Evolutionary conservation across 1,139 yeast species (phyloP).

Genomic region (Blastobotrys ciferrii): DNA sequence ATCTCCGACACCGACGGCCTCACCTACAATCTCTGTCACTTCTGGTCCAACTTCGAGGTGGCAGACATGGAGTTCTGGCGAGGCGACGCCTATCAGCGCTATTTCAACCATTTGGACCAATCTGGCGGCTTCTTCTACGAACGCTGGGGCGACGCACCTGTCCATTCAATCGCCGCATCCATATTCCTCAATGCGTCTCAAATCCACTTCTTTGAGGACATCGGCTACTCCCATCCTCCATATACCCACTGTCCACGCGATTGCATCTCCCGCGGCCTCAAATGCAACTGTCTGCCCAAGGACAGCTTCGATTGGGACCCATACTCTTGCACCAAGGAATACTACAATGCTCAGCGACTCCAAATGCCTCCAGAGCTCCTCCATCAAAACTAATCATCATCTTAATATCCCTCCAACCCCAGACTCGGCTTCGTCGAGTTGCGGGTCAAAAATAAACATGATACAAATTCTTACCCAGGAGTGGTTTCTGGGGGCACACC

Average conservation of each 20-base stretch:
- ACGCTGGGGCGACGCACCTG: slow-evolving; percentile 96
- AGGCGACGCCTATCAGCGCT: slow-evolving; percentile 59
- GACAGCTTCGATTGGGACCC: slow-evolving; percentile 84
- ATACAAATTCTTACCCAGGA: too few species aligned
- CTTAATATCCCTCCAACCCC: neutral
- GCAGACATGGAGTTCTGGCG: slow-evolving; percentile 79
- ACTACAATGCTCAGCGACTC: slow-evolving; percentile 58
- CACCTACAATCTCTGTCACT: slow-evolving; percentile 78
- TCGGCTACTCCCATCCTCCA: slow-evolving; percentile 82
- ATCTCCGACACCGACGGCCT: slow-evolving; percentile 64
- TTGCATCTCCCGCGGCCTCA: slow-evolving; percentile 42
- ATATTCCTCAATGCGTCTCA: slow-evolving; percentile 61
- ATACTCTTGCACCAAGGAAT: slow-evolving; percentile 79
- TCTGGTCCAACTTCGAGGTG: slow-evolving; percentile 91
- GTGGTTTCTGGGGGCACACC: too few species aligned
- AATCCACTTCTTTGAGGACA: slow-evolving; percentile 75
- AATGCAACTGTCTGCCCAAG: slow-evolving; percentile 52
- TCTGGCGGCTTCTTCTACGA: slow-evolving; percentile 91
- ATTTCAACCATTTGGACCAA: slow-evolving; percentile 68
- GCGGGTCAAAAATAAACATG: too few species aligned
- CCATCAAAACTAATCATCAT: neutral
- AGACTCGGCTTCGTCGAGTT: too few species aligned
- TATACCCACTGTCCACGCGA: slow-evolving; percentile 71
- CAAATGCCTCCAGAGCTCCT: slow-evolving; percentile 25
- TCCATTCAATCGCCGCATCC: slow-evolving; percentile 79